phyloP scores from a whole-genome alignment of 2,329 filamentous ascomycete species.

The Phyllosticta citriasiana region DNA sequence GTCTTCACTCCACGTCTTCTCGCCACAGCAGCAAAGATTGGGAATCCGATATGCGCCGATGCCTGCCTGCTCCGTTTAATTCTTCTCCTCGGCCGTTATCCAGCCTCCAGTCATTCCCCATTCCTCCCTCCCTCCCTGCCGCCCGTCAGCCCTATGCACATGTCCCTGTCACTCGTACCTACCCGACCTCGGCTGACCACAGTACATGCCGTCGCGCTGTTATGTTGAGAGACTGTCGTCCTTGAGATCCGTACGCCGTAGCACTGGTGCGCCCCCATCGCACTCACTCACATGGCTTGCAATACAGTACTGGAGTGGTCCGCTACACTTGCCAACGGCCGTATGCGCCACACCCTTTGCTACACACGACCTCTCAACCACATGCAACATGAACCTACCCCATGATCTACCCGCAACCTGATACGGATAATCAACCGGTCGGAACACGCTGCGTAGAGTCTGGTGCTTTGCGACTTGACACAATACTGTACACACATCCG shows the following conservation, averaged over 20 bases:
- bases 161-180: background rate
- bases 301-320: background rate
- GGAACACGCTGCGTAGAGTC: background rate
- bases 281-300: background rate
- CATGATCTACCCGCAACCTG: background rate
- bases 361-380: background rate
- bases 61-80: background rate
- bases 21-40: too few species aligned
- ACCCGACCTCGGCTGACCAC: background rate
- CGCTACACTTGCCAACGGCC: background rate
- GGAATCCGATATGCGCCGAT: too few species aligned
- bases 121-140: too few species aligned
- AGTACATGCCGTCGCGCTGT: background rate
- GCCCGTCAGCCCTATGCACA: conserved; percentile 1
- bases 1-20: background rate
- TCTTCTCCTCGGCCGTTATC: background rate
- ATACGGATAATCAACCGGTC: background rate
- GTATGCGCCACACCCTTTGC: background rate
- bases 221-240: background rate
- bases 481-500: background rate
- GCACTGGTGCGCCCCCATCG: background rate
- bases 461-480: too few species aligned
- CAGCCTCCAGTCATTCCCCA: background rate
- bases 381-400: background rate
- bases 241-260: background rate